Evolutionary conservation across 1,139 yeast species (phyloP), one percentile per base, ranked within the genome.

Genomic region (Geotrichum restrictum): DNA sequence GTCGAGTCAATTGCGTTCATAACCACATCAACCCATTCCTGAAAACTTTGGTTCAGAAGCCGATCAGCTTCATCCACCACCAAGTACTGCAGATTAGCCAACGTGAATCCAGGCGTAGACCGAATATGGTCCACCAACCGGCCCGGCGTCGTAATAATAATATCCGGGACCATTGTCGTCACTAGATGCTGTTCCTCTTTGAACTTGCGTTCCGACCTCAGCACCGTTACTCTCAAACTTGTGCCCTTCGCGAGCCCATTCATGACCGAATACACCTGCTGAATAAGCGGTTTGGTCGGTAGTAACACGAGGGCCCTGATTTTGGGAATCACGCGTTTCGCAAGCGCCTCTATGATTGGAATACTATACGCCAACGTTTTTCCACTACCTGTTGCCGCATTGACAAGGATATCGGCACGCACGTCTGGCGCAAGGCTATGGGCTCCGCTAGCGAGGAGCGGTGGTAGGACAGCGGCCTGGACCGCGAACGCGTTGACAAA

Each of bases 351-450:
- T 1, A 94, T 75, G 10, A 93, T 78, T 0, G 98, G 98, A 2
- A 93, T 76, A 56, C 82, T 77, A 65, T 93, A 93, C 7, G 97
- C 95, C 51, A 94, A 72, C 0, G 99, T 93, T 66, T 93, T 93
- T 63, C 99, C 99, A 0, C 96, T 86, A 49, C 99, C 99, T 0
- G 99, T 93, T 3, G 95, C 82, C 1, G 98, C 96, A 67, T 93
- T 91, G 3, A 93, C 96, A 47, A 93, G 73, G 16, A 89, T 70
- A 66, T 93, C 96, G 5, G 62, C 62, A 49, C 67, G 66, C 13
- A 70, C 64, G 43, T 71, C 75, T 1, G 95, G 94, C 45, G 78
- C 74, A n/a, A 82, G 63, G 51, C 66, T 70, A 37, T 66, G 60
- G 5, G 31, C 34, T 13, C 75, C 74, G 56, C 82, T 86, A 3